Evolutionary conservation across 1,284 basidiomycete species (phyloP).

Genomic region (Heterobasidion parviporum): DNA sequence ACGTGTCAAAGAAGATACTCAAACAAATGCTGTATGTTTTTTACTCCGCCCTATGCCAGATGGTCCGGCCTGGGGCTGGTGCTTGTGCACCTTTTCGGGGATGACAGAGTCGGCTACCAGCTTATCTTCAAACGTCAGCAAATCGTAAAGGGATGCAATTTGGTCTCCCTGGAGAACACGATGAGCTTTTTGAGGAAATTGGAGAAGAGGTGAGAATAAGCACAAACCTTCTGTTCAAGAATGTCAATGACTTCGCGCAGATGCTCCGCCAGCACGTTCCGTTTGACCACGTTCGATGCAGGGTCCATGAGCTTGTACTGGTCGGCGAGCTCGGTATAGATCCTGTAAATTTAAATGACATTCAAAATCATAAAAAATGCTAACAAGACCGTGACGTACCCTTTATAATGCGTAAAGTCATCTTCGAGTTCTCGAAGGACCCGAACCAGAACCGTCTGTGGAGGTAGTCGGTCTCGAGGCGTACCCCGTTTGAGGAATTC

Average conservation of each 20-base stretch:
- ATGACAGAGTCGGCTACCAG: conserved; percentile 27
- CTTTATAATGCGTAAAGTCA: conserved; percentile 85
- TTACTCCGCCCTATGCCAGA: conserved; percentile 1
- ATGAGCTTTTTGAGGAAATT: neutral
- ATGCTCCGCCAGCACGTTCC: conserved; percentile 78
- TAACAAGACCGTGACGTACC: conserved; percentile 36
- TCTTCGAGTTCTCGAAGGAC: conserved; percentile 83
- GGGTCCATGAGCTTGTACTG: conserved; percentile 86
- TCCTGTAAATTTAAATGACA: conserved; percentile 34
- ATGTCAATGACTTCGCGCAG: conserved; percentile 84
- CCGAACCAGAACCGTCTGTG: conserved; percentile 74
- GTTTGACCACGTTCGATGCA: conserved; percentile 67
- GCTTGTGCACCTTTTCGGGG: neutral
- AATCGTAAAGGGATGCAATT: conserved; percentile 76
- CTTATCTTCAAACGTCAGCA: conserved; percentile 69
- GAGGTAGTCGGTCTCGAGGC: conserved; percentile 43
- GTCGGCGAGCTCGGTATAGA: conserved; percentile 82
- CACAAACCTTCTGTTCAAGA: conserved; percentile 74
- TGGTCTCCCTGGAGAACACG: conserved; percentile 64
- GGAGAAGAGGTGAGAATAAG: neutral
- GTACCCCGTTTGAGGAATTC: conserved; percentile 9
- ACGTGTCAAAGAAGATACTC: neutral
- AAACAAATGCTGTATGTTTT: conserved; percentile 11
- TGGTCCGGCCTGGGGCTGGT: conserved; percentile 12
- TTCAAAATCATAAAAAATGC: conserved; percentile 4